Evolutionary conservation across 768 basidiomycete species (phyloP), one percentile per base, ranked within the genome.

Genomic region (Termitomyces sp.): DNA sequence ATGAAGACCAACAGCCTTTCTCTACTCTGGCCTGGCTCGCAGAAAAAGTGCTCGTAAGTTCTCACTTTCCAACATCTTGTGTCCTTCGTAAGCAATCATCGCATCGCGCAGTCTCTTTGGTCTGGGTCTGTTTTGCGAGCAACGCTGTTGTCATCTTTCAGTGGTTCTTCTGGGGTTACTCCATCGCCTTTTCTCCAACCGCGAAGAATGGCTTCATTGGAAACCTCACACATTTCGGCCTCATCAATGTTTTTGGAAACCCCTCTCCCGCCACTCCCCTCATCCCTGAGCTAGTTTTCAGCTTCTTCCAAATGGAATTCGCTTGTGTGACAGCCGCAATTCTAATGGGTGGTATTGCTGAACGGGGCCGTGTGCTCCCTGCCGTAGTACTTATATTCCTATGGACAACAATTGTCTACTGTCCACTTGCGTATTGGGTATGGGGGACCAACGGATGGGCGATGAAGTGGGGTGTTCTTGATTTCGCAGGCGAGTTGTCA

Each of bases 341-440:
- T 54, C 71, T 92, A 32, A 79, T 90, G 81, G 90, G 90, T 48
- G 89, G 90, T 9, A 82, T 92, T 54, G 94, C 94, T 6, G 94
- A 96, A 74, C 90, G 94, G 59, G 91, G 92, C 1, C 84, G 92
- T 51, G 84, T 96, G 39, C 77, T 92, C 6, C 94, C 93, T 0
- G 85, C 88, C 11, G 87, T 94, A 81, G 77, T 92, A 22, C 85
- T 96, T 70, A 82, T 84, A 4, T 95, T 95, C 74, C 63, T 87
- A 57, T 97, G 94, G 94, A 78, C 88, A 70, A 95, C 93, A 7
- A 64, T 95, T 55, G 92, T 95, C 18, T 94, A 95, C 72, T 92
- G 90, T 67, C 92, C 92, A 9, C 80, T 96, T 61, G 93, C 92
- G 36, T 89, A 83, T 71, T 95, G 93, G 91, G 82, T 83, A 2